Evolutionary conservation across 1,139 yeast genomes (phyloP).

Genomic region (Debaryomycetaceae sp.): DNA sequence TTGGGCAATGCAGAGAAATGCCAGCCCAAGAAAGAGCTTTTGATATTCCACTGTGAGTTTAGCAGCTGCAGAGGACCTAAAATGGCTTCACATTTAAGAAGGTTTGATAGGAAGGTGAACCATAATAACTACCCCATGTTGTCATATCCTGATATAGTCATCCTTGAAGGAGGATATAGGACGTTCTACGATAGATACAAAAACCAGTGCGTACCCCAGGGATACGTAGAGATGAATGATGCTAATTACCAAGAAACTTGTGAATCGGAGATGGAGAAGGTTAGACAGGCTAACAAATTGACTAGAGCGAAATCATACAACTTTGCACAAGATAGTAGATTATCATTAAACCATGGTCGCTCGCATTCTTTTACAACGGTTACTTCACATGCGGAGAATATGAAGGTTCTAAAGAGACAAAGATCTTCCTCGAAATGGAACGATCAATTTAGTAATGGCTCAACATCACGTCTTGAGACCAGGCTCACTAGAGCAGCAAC

Average conservation of each 20-base stretch:
- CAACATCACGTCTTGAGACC: constrained; percentile 8
- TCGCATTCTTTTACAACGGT: constrained; percentile 33
- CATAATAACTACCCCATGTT: constrained; percentile 74
- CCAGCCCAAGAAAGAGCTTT: constrained; percentile 34
- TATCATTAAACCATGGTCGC: constrained; percentile 18
- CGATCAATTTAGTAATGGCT: background rate
- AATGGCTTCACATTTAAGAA: constrained; percentile 83
- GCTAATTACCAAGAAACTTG: constrained; percentile 61
- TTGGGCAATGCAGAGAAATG: constrained; percentile 13
- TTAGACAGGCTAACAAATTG: constrained; percentile 58
- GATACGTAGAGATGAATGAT: constrained; percentile 87
- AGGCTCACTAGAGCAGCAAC: constrained; percentile 20
- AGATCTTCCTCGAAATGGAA: constrained; percentile 18
- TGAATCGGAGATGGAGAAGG: constrained; percentile 68
- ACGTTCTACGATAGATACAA: constrained; percentile 59
- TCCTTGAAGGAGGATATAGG: constrained; percentile 90
- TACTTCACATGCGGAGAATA: constrained; percentile 26
- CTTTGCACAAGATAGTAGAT: constrained; percentile 11
- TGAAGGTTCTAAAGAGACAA: constrained; percentile 37
- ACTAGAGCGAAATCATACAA: constrained; percentile 36
- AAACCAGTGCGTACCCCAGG: constrained; percentile 64
- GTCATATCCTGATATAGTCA: constrained; percentile 82
- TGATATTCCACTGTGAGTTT: constrained; percentile 92
- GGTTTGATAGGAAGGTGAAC: constrained; percentile 74
- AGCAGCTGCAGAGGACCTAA: constrained; percentile 90